These are phyloP conservation scores for Kodamaea sagamina DNA, from an alignment of 805 yeast species.

Conservation along the genomic window DNA sequence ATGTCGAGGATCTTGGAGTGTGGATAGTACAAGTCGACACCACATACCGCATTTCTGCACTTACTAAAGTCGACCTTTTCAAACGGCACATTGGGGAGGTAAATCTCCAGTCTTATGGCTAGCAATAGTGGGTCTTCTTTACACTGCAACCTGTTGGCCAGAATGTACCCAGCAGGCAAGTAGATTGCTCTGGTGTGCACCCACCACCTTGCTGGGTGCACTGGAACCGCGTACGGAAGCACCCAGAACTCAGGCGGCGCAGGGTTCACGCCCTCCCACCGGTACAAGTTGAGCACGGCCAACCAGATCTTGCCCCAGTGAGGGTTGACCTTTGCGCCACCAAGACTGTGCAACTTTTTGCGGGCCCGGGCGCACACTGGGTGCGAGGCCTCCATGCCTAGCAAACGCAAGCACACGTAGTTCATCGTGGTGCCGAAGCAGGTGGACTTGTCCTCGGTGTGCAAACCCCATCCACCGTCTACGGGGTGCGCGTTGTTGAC, in stretches of 20 bases:
- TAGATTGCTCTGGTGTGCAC: slow-evolving; percentile 95
- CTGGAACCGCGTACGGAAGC: slow-evolving; percentile 75
- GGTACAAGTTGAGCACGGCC: slow-evolving; percentile 73
- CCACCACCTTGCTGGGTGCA: slow-evolving; percentile 99
- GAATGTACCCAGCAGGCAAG: slow-evolving; percentile 80
- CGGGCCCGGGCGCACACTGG: slow-evolving; percentile 79
- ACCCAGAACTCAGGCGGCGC: slow-evolving; percentile 96
- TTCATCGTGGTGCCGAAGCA: slow-evolving; percentile 92
- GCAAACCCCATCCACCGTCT: slow-evolving; percentile 99
- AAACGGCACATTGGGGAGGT: slow-evolving; percentile 52
- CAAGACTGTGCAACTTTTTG: slow-evolving; percentile 63
- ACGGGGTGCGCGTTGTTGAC: slow-evolving; percentile 95
- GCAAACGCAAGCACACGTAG: slow-evolving; percentile 75
- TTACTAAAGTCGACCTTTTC: slow-evolving; percentile 64
- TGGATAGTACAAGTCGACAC: slow-evolving; percentile 91
- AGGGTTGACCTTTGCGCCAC: slow-evolving; percentile 89
- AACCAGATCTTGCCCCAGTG: slow-evolving; percentile 99
- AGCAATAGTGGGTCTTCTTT: slow-evolving; percentile 62
- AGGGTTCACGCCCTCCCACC: slow-evolving; percentile 97
- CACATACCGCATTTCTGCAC: slow-evolving; percentile 84
- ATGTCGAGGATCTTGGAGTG: slow-evolving; percentile 69
- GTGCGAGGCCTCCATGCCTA: slow-evolving; percentile 76
- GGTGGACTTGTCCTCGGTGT: slow-evolving; percentile 88
- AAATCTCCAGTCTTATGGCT: slow-evolving; percentile 79
- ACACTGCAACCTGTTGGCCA: slow-evolving; percentile 56